Evolutionary conservation across 345 rosid species (phyloP).

Genomic region (Chamaenerion angustifolium): DNA sequence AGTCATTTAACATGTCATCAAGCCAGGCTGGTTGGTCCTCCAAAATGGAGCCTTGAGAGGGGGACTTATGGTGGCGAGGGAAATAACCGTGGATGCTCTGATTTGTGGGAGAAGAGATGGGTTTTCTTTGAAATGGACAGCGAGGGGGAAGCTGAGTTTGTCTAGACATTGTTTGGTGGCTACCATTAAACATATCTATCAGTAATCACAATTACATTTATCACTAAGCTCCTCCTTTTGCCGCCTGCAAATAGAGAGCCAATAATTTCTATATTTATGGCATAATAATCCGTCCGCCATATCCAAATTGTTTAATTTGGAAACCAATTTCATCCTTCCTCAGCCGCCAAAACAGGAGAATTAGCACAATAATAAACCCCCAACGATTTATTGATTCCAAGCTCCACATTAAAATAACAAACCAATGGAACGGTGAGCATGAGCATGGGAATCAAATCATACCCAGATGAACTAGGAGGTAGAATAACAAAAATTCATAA

Average conservation of each 20-base stretch:
- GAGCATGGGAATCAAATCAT: not conserved
- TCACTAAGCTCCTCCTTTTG: too few species aligned
- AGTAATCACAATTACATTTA: not conserved
- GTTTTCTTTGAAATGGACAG: slow-evolving; percentile 46
- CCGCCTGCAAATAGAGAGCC: too few species aligned
- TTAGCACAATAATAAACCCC: not conserved
- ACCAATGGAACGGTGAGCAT: slow-evolving; percentile 2
- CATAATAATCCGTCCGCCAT: too few species aligned
- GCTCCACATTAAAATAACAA: not conserved
- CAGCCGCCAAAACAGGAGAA: not conserved
- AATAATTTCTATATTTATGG: too few species aligned
- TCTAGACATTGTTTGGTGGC: slow-evolving; percentile 37
- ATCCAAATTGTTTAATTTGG: too few species aligned
- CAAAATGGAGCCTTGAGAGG: slow-evolving; percentile 29
- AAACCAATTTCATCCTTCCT: too few species aligned
- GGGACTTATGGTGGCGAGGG: slow-evolving; percentile 27
- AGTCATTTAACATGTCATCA: slow-evolving; percentile 41
- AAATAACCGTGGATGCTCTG: slow-evolving; percentile 5
- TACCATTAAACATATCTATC: not conserved
- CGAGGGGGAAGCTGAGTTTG: slow-evolving; percentile 68
- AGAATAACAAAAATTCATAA: not conserved
- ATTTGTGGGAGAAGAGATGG: slow-evolving; percentile 17
- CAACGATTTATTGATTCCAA: not conserved
- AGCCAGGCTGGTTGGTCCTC: slow-evolving; percentile 59
- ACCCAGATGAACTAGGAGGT: not conserved